A percentile compares a stretch with the other conserved stretches of the same genome.
Evolutionary conservation across 2,329 filamentous ascomycete species (phyloP).

Genomic region (Colletotrichum tabaci): DNA sequence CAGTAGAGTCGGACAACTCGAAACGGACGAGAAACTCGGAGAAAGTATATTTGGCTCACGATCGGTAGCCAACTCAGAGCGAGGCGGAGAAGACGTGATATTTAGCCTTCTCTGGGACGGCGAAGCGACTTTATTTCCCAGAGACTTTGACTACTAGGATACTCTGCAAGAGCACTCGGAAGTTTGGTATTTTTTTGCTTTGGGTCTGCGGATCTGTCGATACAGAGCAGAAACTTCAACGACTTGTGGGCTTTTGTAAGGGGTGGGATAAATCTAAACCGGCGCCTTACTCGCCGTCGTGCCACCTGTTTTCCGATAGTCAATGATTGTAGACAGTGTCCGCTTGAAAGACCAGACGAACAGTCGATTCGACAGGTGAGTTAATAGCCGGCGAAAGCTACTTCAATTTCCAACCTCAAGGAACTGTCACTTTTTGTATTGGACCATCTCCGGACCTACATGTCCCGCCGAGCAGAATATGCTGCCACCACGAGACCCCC

Average conservation of each 20-base stretch:
- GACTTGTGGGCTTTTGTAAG: no score
- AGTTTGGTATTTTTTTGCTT: neutral
- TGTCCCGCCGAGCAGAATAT: neutral
- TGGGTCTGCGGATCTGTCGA: neutral
- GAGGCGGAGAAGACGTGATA: slow-evolving; percentile 16
- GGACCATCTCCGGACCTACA: neutral
- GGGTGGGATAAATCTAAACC: no score
- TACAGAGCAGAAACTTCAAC: neutral
- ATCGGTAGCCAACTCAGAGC: neutral
- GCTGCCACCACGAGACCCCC: neutral
- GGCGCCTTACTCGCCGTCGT: no score
- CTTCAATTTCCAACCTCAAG: no score
- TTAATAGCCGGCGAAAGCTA: no score
- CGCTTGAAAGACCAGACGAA: no score
- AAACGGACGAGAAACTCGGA: neutral
- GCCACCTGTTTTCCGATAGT: no score
- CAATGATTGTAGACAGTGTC: no score
- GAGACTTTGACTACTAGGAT: neutral
- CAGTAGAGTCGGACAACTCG: no score
- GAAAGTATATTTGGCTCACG: neutral
- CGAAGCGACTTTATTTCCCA: neutral
- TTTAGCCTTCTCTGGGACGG: slow-evolving; percentile 24
- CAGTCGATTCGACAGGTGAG: no score
- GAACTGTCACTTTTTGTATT: neutral
- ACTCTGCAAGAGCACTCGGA: no score